Evolutionary conservation across 108 stramenopile species (phyloP).

Genomic region (Conticribra guillardii): DNA sequence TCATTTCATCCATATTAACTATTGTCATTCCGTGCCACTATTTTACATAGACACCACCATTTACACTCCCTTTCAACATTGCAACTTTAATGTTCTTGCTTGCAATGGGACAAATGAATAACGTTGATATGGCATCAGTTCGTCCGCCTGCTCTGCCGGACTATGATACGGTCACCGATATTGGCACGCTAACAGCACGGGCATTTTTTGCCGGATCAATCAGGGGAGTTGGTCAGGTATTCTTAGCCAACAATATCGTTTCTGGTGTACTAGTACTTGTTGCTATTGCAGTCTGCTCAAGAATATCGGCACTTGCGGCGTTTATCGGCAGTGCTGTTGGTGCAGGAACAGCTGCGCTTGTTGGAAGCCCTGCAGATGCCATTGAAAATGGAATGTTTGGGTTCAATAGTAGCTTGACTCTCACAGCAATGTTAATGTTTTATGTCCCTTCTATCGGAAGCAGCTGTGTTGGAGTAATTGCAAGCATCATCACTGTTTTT

Average conservation of each 20-base stretch:
- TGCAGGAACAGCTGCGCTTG: conserved; percentile 16
- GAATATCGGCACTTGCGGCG: conserved; percentile 37
- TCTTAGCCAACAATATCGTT: conserved; percentile 41
- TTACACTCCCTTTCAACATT: conserved; percentile 52
- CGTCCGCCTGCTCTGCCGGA: no score
- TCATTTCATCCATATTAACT: no score
- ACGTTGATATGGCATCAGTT: no score
- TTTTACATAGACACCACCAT: conserved; percentile 44
- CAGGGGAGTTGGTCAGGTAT: conserved; percentile 52
- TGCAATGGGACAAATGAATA: conserved; percentile 17
- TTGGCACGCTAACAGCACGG: conserved; percentile 11
- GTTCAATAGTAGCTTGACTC: conserved; percentile 39
- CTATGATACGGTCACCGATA: background rate
- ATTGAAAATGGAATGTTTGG: conserved; percentile 46
- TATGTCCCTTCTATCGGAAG: conserved; percentile 34
- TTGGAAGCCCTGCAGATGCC: conserved; percentile 11
- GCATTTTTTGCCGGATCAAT: conserved; percentile 46
- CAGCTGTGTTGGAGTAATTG: conserved; percentile 17
- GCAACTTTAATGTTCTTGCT: conserved; percentile 31
- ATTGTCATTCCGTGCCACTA: no score
- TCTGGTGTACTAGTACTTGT: conserved; percentile 31
- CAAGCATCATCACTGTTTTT: conserved; percentile 40
- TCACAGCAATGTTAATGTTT: conserved; percentile 48
- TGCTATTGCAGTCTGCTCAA: conserved; percentile 42
- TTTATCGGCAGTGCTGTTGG: conserved; percentile 34